phyloP scores from a whole-genome alignment of 768 basidiomycete species.

The Pleurotus tuoliensis region DNA sequence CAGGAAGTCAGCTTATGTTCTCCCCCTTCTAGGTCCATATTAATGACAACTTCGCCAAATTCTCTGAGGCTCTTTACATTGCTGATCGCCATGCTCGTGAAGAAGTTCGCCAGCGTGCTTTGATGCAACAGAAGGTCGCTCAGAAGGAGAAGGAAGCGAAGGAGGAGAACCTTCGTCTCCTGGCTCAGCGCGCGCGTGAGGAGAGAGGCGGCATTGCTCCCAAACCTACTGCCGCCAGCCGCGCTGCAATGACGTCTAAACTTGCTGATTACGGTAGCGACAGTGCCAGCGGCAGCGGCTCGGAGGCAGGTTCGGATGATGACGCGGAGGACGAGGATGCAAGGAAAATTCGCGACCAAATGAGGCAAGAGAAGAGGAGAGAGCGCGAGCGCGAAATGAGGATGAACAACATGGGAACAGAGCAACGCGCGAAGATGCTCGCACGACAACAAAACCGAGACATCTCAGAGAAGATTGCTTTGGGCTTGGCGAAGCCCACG shows the following conservation, averaged over 20 bases:
- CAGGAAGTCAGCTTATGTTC: background rate
- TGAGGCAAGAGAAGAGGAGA: conserved; percentile 87
- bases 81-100: conserved; percentile 97
- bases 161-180: conserved; percentile 90
- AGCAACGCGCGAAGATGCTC: conserved; percentile 93
- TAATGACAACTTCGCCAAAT: conserved; percentile 99
- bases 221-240: conserved; percentile 62
- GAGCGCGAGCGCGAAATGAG: conserved; percentile 97
- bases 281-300: conserved; percentile 50
- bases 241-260: conserved; percentile 69
- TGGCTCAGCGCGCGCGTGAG: conserved; percentile 94
- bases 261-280: conserved; percentile 88
- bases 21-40: conserved; percentile 75
- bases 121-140: conserved; percentile 99
- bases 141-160: conserved; percentile 97
- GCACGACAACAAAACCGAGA: conserved; percentile 97
- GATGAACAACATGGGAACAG: conserved; percentile 98
- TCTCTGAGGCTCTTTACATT: conserved; percentile 92
- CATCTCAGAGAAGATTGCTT: conserved; percentile 98
- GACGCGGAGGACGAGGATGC: conserved; percentile 81
- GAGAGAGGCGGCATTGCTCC: conserved; percentile 81
- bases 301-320: conserved; percentile 50
- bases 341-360: conserved; percentile 80
- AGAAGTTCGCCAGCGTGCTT: conserved; percentile 91
- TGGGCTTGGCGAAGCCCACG: conserved; percentile 96